Evolutionary conservation across 768 basidiomycete species (phyloP), one percentile per base, ranked within the genome.

Genomic region (Kwoniella sp.): DNA sequence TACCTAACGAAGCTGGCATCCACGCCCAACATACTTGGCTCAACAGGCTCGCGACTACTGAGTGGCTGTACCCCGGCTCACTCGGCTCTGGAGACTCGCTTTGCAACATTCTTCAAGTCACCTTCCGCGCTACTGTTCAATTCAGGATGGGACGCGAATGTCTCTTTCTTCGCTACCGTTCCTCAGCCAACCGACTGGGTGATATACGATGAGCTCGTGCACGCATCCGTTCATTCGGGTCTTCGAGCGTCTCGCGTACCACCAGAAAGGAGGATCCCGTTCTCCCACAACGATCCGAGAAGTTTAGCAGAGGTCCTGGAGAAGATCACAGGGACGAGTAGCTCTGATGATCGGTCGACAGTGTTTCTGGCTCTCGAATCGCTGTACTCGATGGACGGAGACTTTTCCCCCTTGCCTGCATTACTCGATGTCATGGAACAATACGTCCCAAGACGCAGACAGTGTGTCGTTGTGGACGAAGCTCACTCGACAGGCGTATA

Each of bases 311-410:
- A 65, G 1, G 75, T 85, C 0, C 73, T 95, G 2, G 52, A 63
- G 1, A 72, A 73, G 15, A 81, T 90, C 48, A 64, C 82, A 20
- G 41, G 41, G 3, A 25, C 47, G 2, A 76, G 80, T n/a, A 0
- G 81, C 74, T 38, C 71, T 87, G 17, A 71, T 68, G 60, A 53
- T 29, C 30, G 15, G 50, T 50, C 63, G 4, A 67, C 68, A 2
- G 70, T 91, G 2, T 96, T 94, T 74, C 79, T 98, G 13, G 88
- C 91, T 0, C 88, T 96, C 7, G 95, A 98, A 83, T 89, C 87
- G 38, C 80, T 97, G 51, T 97, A 97, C 72, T 91, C 89, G 62
- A 98, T 98, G 95, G 95, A 98, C 70, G 95, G 95, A 15, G 95
- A 93, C 28, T 85, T 95, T 65, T 85, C 89, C 0, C 93, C 92